A percentile compares a stretch with the other conserved stretches of the same genome.
Evolutionary conservation across 257 asterid genomes (phyloP).

Genomic region (Primulina huaijiensis): DNA sequence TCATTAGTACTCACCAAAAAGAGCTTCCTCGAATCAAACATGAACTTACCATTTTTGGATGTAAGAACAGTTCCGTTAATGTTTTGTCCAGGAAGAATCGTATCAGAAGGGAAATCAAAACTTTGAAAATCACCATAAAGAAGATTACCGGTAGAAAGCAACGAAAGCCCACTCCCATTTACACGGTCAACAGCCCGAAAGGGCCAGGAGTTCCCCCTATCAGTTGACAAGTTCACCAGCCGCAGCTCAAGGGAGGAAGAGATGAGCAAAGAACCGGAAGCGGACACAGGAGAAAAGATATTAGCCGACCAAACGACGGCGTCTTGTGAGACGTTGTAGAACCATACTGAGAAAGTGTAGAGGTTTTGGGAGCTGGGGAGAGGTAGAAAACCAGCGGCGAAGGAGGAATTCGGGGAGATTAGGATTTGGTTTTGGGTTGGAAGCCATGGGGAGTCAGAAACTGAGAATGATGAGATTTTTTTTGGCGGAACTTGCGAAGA

Average conservation of each 20-base stretch:
- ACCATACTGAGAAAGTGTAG: conserved; percentile 69
- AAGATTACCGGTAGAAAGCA: conserved; percentile 47
- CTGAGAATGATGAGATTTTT: conserved; percentile 36
- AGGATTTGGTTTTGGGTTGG: conserved; percentile 56
- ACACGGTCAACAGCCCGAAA: conserved; percentile 16
- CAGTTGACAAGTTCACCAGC: conserved; percentile 31
- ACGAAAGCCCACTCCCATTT: conserved; percentile 37
- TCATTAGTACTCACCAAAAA: conserved; percentile 32
- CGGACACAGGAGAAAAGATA: conserved; percentile 36
- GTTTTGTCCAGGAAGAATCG: conserved; percentile 56
- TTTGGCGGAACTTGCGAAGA: conserved; percentile 38
- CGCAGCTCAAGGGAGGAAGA: conserved; percentile 50
- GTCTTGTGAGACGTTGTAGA: conserved; percentile 32
- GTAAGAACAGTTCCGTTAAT: conserved; percentile 39
- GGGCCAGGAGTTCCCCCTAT: conserved; percentile 55
- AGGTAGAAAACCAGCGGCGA: conserved; percentile 49
- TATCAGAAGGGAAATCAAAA: conserved; percentile 54
- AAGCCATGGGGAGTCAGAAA: conserved; percentile 55
- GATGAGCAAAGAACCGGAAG: conserved; percentile 47
- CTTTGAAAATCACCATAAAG: conserved; percentile 57
- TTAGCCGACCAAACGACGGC: conserved; percentile 62
- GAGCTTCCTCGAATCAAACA: conserved; percentile 45
- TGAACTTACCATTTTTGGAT: conserved; percentile 48
- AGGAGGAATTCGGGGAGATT: conserved; percentile 51
- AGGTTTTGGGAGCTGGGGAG: conserved; percentile 29